Conservation (phyloP, 352 stramenopile genomes). For the Globisporangium radiosum region DNA sequence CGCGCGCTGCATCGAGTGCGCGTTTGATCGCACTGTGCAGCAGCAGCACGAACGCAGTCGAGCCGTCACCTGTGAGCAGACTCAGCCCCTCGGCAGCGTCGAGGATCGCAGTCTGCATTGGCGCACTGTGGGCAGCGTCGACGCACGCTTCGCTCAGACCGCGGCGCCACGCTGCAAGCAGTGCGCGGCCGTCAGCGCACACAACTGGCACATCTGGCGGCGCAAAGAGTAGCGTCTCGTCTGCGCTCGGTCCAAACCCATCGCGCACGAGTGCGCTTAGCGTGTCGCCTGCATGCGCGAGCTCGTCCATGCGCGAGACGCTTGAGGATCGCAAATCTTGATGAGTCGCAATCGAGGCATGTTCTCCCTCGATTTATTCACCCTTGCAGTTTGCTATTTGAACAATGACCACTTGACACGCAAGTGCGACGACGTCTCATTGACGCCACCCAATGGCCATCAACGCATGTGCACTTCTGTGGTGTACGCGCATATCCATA, state of each 20-base stretch:
- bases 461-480: no score
- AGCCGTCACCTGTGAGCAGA: constrained; percentile 41
- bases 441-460: no score
- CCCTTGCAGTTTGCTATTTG: no score
- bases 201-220: constrained; percentile 51
- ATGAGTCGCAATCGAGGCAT: no score
- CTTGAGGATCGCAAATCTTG: no score
- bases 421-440: no score
- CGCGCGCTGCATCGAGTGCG: constrained; percentile 6
- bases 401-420: no score
- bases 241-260: constrained; percentile 41
- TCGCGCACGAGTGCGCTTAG: constrained; percentile 30
- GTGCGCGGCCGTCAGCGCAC: constrained; percentile 41
- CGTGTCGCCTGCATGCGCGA: constrained; percentile 6
- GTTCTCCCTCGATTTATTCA: no score
- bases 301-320: constrained; percentile 3
- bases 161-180: constrained; percentile 36
- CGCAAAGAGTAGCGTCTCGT: constrained; percentile 51
- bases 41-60: constrained; percentile 53
- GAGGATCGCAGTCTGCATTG: constrained; percentile 40
- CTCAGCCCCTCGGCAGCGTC: constrained; percentile 43
- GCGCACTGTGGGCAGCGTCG: neutral
- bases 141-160: constrained; percentile 11
- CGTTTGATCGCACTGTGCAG: constrained; percentile 25
- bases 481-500: no score